Evolutionary conservation across 352 stramenopile species (phyloP).

Genomic region (Nothophytophthora sp.): DNA sequence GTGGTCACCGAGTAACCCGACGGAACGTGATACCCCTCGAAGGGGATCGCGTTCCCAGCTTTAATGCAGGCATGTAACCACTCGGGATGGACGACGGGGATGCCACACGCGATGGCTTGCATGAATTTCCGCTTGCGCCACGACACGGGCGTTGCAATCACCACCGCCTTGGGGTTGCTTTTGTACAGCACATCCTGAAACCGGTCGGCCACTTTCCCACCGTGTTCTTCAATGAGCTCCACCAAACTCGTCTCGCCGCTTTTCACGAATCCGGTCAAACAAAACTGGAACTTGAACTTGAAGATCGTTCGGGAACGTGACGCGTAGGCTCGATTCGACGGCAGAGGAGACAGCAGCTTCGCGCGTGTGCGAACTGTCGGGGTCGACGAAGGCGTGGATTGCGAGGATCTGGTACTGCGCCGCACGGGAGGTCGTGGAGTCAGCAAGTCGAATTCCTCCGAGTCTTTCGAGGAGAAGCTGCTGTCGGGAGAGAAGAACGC

Average conservation of each 20-base stretch:
- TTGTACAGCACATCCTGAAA: constrained; percentile 53
- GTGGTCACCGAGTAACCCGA: constrained; percentile 65
- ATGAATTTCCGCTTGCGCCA: constrained; percentile 86
- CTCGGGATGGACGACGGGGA: constrained; percentile 80
- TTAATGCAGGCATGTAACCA: constrained; percentile 76
- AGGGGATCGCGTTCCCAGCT: constrained; percentile 44
- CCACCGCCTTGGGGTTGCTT: constrained; percentile 53
- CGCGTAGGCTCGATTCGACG: constrained; percentile 42
- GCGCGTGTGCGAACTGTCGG: constrained; percentile 52
- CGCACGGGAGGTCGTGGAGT: constrained; percentile 21
- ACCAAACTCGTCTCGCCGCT: constrained; percentile 48
- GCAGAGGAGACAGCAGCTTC: constrained; percentile 47
- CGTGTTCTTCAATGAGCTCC: constrained; percentile 66
- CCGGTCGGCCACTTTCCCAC: constrained; percentile 52
- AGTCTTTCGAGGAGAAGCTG: constrained; percentile 5
- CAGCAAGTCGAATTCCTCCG: neutral
- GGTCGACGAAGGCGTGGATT: constrained; percentile 38
- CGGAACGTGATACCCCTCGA: constrained; percentile 72
- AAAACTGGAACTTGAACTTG: constrained; percentile 80
- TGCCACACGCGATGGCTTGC: constrained; percentile 76
- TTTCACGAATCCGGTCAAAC: constrained; percentile 67
- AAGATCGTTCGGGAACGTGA: constrained; percentile 65
- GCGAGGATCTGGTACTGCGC: constrained; percentile 16
- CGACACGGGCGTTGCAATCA: constrained; percentile 73
- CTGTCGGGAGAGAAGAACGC: constrained; percentile 8